Conservation (phyloP, 2,329 filamentous ascomycete species). For the Sporothrix euskadiensis region DNA sequence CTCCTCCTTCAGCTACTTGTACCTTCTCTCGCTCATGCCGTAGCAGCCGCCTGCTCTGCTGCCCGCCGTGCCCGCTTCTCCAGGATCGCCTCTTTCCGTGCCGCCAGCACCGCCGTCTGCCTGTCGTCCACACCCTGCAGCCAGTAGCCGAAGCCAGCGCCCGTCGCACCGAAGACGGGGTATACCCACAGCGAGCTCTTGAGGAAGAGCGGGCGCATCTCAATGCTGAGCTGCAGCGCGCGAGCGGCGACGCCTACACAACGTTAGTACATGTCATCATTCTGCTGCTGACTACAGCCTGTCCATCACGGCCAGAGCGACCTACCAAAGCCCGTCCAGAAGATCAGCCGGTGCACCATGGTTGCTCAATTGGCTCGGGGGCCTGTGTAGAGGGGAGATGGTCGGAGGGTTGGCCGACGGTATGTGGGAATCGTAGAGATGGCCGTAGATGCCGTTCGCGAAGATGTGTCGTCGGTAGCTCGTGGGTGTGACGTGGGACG, state of each 20-base stretch:
- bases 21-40: constrained; percentile 4
- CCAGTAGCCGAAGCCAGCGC: constrained; percentile 96
- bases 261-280: neutral
- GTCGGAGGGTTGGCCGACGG: constrained; percentile 6
- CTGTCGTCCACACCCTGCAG: constrained; percentile 83
- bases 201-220: constrained; percentile 95
- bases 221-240: constrained; percentile 95
- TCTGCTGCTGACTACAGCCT: neutral
- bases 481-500: neutral
- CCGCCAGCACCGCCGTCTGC: constrained; percentile 73
- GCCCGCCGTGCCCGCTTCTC: constrained; percentile 86
- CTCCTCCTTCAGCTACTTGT: no score
- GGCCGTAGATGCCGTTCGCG: neutral
- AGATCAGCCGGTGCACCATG: constrained; percentile 68
- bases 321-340: constrained; percentile 91
- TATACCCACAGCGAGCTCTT: constrained; percentile 84
- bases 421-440: neutral
- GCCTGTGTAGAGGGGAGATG: neutral
- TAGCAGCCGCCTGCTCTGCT: constrained; percentile 55
- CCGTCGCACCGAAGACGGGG: constrained; percentile 81
- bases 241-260: constrained; percentile 79
- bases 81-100: constrained; percentile 76
- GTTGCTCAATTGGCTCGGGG: constrained; percentile 34
- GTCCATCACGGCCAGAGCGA: constrained; percentile 32
- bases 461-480: neutral